phyloP scores from a whole-genome alignment of 139 green algal species.

The Chlorella vulgaris region DNA sequence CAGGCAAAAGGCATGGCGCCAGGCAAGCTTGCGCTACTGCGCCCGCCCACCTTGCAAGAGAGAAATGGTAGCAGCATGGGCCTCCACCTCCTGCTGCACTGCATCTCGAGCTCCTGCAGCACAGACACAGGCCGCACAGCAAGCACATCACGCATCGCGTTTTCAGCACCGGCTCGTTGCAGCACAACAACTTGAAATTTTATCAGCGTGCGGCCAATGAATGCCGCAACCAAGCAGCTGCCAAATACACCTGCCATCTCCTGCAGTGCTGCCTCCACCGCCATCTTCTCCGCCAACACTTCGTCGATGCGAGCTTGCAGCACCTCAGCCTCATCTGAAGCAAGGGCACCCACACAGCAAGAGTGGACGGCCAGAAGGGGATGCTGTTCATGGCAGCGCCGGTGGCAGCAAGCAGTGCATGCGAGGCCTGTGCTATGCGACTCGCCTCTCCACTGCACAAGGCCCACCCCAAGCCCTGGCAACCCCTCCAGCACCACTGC shows the following conservation, averaged over 20 bases:
- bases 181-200: neutral
- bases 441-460: too few species aligned
- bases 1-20: neutral
- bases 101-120: conserved; percentile 1
- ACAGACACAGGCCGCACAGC: neutral
- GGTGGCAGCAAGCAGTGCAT: too few species aligned
- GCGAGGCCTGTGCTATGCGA: too few species aligned
- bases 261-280: conserved; percentile 49
- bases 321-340: conserved; percentile 36
- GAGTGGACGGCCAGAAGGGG: too few species aligned
- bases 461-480: too few species aligned
- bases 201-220: neutral
- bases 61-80: conserved; percentile 16
- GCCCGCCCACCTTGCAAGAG: conserved; percentile 15
- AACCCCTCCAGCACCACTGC: neutral
- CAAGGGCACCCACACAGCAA: neutral
- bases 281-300: conserved; percentile 45
- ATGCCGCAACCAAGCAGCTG: neutral
- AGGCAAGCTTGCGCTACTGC: neutral
- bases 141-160: neutral
- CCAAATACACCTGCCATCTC: conserved; percentile 10
- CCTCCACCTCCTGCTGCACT: conserved; percentile 45
- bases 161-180: neutral
- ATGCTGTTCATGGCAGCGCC: too few species aligned
- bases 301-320: conserved; percentile 47